Evolutionary conservation across 306 rosid species (phyloP).

Genomic region (Gillenia trifoliata): DNA sequence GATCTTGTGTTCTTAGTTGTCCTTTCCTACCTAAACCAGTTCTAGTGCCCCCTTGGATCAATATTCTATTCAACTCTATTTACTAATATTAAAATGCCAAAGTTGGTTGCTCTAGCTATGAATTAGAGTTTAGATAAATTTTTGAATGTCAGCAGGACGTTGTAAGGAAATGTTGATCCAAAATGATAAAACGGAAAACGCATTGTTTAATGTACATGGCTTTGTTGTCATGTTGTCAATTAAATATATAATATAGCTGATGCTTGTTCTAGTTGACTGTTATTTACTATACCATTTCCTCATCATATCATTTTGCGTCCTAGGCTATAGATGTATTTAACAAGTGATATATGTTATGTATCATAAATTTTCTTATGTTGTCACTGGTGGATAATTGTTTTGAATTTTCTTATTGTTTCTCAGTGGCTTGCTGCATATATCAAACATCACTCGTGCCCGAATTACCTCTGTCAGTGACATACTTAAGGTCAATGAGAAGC

Average conservation of each 20-base stretch:
- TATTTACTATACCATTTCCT: neutral
- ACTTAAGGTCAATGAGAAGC: constrained; percentile 65
- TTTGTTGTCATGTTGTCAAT: neutral
- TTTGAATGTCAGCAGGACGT: neutral
- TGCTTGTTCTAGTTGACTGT: constrained; percentile 1
- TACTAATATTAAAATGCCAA: neutral
- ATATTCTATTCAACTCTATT: neutral
- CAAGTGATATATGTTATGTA: constrained; percentile 4
- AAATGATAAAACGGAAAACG: neutral
- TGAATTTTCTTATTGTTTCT: constrained; percentile 22
- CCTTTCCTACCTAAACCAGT: neutral
- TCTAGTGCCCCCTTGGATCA: neutral
- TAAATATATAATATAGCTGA: neutral
- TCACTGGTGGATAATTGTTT: constrained; percentile 8
- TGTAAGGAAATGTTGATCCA: neutral
- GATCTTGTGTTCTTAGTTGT: neutral
- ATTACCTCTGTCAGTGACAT: constrained; percentile 65
- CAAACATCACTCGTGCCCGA: constrained; percentile 64
- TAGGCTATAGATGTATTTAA: constrained; percentile 4
- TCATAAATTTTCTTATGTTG: neutral
- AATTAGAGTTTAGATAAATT: neutral
- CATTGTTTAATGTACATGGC: neutral
- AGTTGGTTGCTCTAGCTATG: neutral
- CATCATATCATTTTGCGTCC: neutral
- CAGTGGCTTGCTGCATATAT: constrained; percentile 96